Base-by-base conservation (phyloP, 2,329 filamentous ascomycete species). In the Elsinoe arachidis region DNA sequence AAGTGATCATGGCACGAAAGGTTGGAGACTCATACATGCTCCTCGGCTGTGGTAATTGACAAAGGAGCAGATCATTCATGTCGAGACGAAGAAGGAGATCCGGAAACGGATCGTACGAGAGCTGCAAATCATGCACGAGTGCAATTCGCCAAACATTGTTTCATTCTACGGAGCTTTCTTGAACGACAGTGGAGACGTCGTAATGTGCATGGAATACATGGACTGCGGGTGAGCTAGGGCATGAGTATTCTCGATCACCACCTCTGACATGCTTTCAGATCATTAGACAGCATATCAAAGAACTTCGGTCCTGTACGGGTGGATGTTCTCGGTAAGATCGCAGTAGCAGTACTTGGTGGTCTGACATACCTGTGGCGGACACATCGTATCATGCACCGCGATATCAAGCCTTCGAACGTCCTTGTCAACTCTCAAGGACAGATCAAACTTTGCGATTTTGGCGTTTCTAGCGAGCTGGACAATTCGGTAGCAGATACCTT, bases 151-250 rank as follows among this genome's bases (percentile, higher is more conserved):
- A 60, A 91, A 95, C 72, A 97, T 99, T 67, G 93, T 99, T 60
- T 96, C 87, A 56, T 99, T 96, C 73, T 97, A 97, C 68, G 93
- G 93, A 60, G 93, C 93, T 37, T 99, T 97, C 69, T 82, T 97
- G 68, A 97, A 96, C 70, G 88, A 95, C 68, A 90, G 90, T 61
- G 92, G 95, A 69, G 93, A 99, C 75, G 95, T 99, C 59, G 95
- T 97, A 65, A 92, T 99, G 86, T 99, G 93, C 73, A 99, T 99
- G 93, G 93, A 99, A 72, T 97, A 99, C 71, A 96, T 96, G 90
- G 93, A 99, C 73, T 90, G 92, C 70, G 93, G 93, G 93, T 97
- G 80, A 73, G 88, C 7, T 76, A 26, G 58, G 21, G 10, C 39
- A 9, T 14, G 10, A 38, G 21, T 21, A 59, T 44, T 43, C 33